phyloP scores from a whole-genome alignment of 1,284 basidiomycete species.

The Microbotryum silenes-acaulis region DNA sequence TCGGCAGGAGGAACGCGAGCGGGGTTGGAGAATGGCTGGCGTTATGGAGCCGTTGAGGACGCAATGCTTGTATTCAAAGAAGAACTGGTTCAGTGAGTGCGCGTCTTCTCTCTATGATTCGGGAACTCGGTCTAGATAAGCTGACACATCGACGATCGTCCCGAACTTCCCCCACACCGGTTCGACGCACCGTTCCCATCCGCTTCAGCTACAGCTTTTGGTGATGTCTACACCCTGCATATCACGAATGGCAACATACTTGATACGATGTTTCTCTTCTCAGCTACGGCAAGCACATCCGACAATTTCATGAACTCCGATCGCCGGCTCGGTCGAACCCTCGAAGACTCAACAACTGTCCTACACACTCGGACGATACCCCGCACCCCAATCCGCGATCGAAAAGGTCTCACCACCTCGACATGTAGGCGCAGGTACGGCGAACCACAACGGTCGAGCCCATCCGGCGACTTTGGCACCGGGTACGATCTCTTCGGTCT shows the following conservation, averaged over 20 bases:
- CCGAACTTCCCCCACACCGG: background rate
- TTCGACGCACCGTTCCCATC: background rate
- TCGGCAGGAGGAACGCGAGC: conserved; percentile 18
- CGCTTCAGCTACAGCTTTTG: conserved; percentile 7
- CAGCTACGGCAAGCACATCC: conserved; percentile 35
- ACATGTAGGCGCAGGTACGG: background rate
- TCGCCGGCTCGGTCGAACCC: conserved; percentile 23
- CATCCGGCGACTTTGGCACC: too few relatives aligned
- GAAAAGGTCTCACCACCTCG: background rate
- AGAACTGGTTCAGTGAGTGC: conserved; percentile 83
- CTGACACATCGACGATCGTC: background rate
- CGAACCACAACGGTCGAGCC: too few relatives aligned
- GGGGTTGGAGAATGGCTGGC: conserved; percentile 29
- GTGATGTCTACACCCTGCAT: too few relatives aligned
- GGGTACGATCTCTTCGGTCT: too few relatives aligned
- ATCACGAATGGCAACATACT: too few relatives aligned
- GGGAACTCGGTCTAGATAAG: too few relatives aligned
- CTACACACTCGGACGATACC: conserved; percentile 34
- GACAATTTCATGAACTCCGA: conserved; percentile 37
- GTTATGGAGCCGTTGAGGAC: conserved; percentile 44
- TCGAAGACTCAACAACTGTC: conserved; percentile 35
- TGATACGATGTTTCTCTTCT: conserved; percentile 7
- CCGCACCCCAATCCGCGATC: conserved; percentile 17
- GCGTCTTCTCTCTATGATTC: background rate
- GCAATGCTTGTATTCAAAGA: conserved; percentile 43